Conservation (phyloP, 805 yeast species). For the Suhomyces emberorum region DNA sequence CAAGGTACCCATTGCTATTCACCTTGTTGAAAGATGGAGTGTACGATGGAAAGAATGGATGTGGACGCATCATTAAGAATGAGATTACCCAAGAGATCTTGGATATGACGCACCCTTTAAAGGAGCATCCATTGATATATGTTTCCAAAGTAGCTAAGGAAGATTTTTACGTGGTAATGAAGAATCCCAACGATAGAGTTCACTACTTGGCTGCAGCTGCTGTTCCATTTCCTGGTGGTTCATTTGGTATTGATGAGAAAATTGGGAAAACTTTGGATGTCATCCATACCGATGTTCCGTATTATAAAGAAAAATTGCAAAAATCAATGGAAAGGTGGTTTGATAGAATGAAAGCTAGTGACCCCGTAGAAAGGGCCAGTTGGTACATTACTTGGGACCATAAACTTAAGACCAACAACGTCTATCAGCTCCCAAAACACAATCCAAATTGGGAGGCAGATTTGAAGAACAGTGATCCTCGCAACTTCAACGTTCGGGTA, state of each 20-base stretch:
- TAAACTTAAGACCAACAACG: slow-evolving; percentile 52
- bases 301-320: slow-evolving; percentile 61
- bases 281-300: slow-evolving; percentile 68
- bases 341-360: slow-evolving; percentile 53
- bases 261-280: slow-evolving; percentile 60
- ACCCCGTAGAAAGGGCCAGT: slow-evolving; percentile 70
- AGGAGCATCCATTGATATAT: slow-evolving; percentile 60
- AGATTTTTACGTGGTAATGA: slow-evolving; percentile 63
- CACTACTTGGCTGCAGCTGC: slow-evolving; percentile 72
- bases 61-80: slow-evolving; percentile 52
- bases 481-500: slow-evolving; percentile 62
- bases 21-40: slow-evolving; percentile 38
- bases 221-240: slow-evolving; percentile 78
- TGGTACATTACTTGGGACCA: slow-evolving; percentile 78
- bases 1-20: slow-evolving; percentile 62
- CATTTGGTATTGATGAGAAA: slow-evolving; percentile 59
- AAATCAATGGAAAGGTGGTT: slow-evolving; percentile 76
- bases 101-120: slow-evolving; percentile 58
- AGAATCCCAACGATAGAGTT: slow-evolving; percentile 49
- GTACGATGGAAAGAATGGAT: slow-evolving; percentile 8
- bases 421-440: slow-evolving; percentile 52
- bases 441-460: slow-evolving; percentile 29
- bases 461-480: slow-evolving; percentile 39
- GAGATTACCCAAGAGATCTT: slow-evolving; percentile 60
- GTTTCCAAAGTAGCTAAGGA: slow-evolving; percentile 72